Conservation (phyloP, 805 yeast species). For the Kockiozyma suomiensis region DNA sequence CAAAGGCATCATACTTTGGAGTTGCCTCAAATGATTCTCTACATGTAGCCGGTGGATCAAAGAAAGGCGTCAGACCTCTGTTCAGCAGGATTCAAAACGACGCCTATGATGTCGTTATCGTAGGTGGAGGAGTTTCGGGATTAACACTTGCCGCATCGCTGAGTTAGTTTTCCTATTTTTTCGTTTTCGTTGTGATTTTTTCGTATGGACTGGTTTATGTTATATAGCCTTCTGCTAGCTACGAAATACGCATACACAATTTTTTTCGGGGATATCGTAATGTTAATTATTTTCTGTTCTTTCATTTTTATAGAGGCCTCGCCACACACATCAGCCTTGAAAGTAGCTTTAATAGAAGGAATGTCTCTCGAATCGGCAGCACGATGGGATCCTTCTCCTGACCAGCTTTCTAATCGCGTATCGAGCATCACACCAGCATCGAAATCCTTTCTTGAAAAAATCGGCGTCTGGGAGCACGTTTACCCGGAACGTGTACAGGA, state of each 20-base stretch:
- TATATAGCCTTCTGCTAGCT: neutral
- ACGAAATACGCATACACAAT: neutral
- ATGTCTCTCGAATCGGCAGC: slow-evolving; percentile 57
- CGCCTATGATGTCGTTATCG: slow-evolving; percentile 68
- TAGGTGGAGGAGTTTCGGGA: slow-evolving; percentile 99
- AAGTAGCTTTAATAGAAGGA: slow-evolving; percentile 75
- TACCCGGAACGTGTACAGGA: slow-evolving; percentile 70
- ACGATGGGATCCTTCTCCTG: slow-evolving; percentile 50
- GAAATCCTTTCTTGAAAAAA: slow-evolving; percentile 42
- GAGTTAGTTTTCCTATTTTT: slow-evolving; percentile 27
- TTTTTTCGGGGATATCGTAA: neutral
- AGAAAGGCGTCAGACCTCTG: neutral
- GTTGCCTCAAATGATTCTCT: neutral
- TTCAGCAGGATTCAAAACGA: slow-evolving; percentile 3
- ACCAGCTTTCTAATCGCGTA: slow-evolving; percentile 73
- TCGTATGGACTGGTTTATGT: neutral
- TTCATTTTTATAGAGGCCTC: slow-evolving; percentile 53
- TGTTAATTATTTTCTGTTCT: neutral
- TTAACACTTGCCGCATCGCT: slow-evolving; percentile 81
- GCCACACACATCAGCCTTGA: slow-evolving; percentile 59
- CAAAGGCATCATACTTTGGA: neutral
- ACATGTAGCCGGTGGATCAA: neutral
- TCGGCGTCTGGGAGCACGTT: slow-evolving; percentile 77
- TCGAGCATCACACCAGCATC: slow-evolving; percentile 85
- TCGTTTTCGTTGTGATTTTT: neutral